Conservation (phyloP, 495 filamentous ascomycete species). For the Monascus purpureus region DNA sequence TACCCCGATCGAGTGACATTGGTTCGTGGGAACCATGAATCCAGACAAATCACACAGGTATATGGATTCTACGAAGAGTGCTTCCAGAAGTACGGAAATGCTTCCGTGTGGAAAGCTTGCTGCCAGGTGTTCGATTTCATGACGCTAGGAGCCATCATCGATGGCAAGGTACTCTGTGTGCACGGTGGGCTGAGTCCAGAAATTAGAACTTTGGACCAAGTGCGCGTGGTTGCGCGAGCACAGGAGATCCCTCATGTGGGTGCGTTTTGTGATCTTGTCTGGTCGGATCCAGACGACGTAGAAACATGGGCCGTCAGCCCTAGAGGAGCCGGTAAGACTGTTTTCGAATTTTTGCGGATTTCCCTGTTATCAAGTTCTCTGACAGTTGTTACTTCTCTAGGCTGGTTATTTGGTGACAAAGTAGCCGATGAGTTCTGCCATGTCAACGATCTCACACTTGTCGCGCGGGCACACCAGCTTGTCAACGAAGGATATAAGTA, state of each 20-base stretch:
- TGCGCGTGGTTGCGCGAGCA: slow-evolving; percentile 90
- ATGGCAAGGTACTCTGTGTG: slow-evolving; percentile 92
- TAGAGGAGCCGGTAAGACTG: slow-evolving; percentile 55
- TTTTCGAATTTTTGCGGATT: not conserved
- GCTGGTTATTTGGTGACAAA: slow-evolving; percentile 96
- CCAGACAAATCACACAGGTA: slow-evolving; percentile 93
- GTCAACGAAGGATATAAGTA: slow-evolving; percentile 99
- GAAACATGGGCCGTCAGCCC: slow-evolving; percentile 97
- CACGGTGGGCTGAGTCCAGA: slow-evolving; percentile 95
- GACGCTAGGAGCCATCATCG: slow-evolving; percentile 88
- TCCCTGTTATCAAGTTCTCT: not conserved
- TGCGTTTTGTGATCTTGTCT: slow-evolving; percentile 95
- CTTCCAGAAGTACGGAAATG: slow-evolving; percentile 94
- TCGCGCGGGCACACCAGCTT: slow-evolving; percentile 90
- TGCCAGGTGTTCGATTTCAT: slow-evolving; percentile 99
- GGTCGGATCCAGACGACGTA: slow-evolving; percentile 96
- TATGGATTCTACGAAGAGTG: slow-evolving; percentile 99
- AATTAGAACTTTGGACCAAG: slow-evolving; percentile 90
- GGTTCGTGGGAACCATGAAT: slow-evolving; percentile 95
- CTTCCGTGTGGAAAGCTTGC: slow-evolving; percentile 97
- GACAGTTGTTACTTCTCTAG: slow-evolving; percentile 8
- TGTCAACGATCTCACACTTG: slow-evolving; percentile 87
- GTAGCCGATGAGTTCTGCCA: slow-evolving; percentile 98
- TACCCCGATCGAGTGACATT: slow-evolving; percentile 91
- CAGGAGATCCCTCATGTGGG: slow-evolving; percentile 98